Conservation (phyloP, 2,329 filamentous ascomycete species). For the Aspergillus alliaceus region DNA sequence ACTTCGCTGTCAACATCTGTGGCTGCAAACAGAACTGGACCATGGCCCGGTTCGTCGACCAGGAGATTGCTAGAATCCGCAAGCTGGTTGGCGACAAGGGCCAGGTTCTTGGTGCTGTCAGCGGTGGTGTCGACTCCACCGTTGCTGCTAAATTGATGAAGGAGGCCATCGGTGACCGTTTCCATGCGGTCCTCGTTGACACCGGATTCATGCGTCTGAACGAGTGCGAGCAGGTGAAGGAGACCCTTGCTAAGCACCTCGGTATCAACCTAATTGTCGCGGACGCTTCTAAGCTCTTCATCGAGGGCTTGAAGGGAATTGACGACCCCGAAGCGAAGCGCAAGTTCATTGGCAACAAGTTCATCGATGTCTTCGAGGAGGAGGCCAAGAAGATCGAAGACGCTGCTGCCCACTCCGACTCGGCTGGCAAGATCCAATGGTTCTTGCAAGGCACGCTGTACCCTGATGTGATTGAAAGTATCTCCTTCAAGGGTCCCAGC, state of each 20-base stretch:
- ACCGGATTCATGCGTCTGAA: constrained; percentile 84
- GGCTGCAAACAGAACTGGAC: constrained; percentile 74
- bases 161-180: constrained; percentile 80
- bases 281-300: constrained; percentile 74
- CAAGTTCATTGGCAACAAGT: constrained; percentile 82
- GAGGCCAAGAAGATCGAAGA: constrained; percentile 74
- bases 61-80: constrained; percentile 78
- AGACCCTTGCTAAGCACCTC: constrained; percentile 74
- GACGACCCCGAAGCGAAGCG: constrained; percentile 82
- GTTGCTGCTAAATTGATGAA: constrained; percentile 85
- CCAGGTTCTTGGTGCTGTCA: constrained; percentile 78
- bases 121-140: constrained; percentile 85
- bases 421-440: constrained; percentile 73
- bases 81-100: constrained; percentile 76
- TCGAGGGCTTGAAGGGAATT: constrained; percentile 73
- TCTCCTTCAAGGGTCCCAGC: constrained; percentile 71
- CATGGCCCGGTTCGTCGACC: constrained; percentile 79
- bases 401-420: constrained; percentile 60
- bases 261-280: constrained; percentile 90
- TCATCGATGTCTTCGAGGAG: constrained; percentile 81
- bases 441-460: constrained; percentile 87
- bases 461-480: constrained; percentile 69
- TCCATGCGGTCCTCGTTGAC: constrained; percentile 82
- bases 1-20: constrained; percentile 85
- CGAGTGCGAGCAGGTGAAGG: constrained; percentile 78